Base-by-base conservation (phyloP, 208 protist species). In the Crithidia expoeki region DNA sequence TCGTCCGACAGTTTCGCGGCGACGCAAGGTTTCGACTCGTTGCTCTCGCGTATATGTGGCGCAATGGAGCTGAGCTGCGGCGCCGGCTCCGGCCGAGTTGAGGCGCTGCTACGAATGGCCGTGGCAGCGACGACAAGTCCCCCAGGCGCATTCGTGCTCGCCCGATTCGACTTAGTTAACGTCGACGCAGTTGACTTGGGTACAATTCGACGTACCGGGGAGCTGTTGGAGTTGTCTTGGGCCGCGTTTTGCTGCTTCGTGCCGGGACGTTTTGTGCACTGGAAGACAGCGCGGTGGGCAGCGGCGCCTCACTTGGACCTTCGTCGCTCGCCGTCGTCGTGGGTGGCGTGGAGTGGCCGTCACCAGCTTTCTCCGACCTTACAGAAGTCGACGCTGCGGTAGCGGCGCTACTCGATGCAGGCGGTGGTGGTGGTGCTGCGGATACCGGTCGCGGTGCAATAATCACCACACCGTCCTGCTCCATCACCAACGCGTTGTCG, bases 381-480 rank as follows among this genome's bases (percentile, higher is more conserved):
- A n/a, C n/a, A n/a, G n/a, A n/a, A n/a, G n/a, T n/a, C n/a, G n/a
- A 65, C 16, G 32, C 5, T 17, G 55, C n/a, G 30, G 14, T 36
- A 42, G 33, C 46, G 61, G 14, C 1, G 23, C 38, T 16, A 6
- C 21, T 2, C 12, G 23, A 6, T 38, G 12, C 9, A 28, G 4
- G 28, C 12, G 19, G 32, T 21, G 23, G 36, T 51, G 30, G n/a
- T 57, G 42, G 46, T 25, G 38, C 66, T 25, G 55, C 56, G 16
- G 74, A 68, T 14, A 36, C 32, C 4, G 70, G 38, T 10, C 74
- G 72, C 30, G 72, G 85, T 0, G 82, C 74, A 19, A 93, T 72
- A 42, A 90, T 84, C 9, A 84, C 49, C 7, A 90, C 80, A 17
- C 79, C 82, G 40, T 72, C 74, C 11, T 79, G 53, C 40, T 81